Percentiles rank a stretch among this genome's conserved stretches.
Conservation (phyloP, 495 filamentous ascomycete genomes). For the Talaromyces trachyspermus region DNA sequence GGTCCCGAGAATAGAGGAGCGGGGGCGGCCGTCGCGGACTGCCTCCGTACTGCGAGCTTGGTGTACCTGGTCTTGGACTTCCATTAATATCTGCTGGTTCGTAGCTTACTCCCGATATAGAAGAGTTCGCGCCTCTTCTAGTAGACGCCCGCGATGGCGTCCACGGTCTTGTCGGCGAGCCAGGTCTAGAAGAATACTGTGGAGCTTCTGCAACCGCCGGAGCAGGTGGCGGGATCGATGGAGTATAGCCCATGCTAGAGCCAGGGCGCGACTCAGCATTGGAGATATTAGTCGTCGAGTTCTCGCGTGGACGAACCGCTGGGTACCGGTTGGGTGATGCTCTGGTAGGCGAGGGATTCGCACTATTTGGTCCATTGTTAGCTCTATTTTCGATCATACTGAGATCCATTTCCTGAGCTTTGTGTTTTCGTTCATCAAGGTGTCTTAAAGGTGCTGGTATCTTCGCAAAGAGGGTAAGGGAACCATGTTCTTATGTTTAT, state of each 20-base stretch:
- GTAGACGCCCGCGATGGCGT: slow-evolving; percentile 58
- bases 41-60: slow-evolving; percentile 77
- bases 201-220: slow-evolving; percentile 36
- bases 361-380: slow-evolving; percentile 18
- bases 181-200: slow-evolving; percentile 41
- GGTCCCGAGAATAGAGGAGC: slow-evolving; percentile 71
- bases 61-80: slow-evolving; percentile 81
- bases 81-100: slow-evolving; percentile 87
- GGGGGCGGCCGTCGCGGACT: slow-evolving; percentile 79
- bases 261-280: slow-evolving; percentile 39
- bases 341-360: slow-evolving; percentile 17
- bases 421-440: background rate
- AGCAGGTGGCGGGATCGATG: slow-evolving; percentile 48
- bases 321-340: slow-evolving; percentile 26
- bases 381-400: slow-evolving; percentile 15
- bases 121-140: slow-evolving; percentile 55
- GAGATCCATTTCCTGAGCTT: slow-evolving; percentile 11
- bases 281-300: background rate
- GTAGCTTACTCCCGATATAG: slow-evolving; percentile 55
- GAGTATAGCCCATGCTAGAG: slow-evolving; percentile 48
- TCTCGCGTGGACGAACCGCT: slow-evolving; percentile 10
- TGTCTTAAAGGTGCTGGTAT: background rate
- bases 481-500: background rate
- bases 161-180: slow-evolving; percentile 63
- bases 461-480: slow-evolving; percentile 1